Conservation (phyloP, 495 filamentous ascomycete species). For the Neurospora sp. region DNA sequence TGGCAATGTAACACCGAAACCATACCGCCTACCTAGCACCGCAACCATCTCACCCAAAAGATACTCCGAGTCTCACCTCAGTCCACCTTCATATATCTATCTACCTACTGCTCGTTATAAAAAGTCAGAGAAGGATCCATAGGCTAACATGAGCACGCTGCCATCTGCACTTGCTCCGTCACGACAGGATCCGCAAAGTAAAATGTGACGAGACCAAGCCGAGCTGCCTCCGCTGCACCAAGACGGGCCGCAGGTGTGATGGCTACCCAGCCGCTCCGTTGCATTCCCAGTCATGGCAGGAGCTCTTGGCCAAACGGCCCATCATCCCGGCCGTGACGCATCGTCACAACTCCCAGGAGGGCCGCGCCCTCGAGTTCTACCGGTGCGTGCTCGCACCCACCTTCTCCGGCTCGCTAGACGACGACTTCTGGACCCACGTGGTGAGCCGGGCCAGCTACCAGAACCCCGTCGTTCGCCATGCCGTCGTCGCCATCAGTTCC, state of each 20-base stretch:
- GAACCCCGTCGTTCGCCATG: slow-evolving; percentile 47
- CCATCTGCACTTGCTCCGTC: neutral
- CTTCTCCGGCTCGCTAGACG: slow-evolving; percentile 33
- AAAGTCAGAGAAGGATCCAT: neutral
- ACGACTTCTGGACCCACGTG: slow-evolving; percentile 42
- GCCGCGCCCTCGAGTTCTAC: slow-evolving; percentile 35
- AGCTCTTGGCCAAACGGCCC: slow-evolving; percentile 15
- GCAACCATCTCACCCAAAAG: neutral
- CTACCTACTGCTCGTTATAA: neutral
- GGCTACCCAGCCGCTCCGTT: slow-evolving; percentile 17
- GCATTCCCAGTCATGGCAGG: slow-evolving; percentile 12
- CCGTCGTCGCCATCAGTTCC: slow-evolving; percentile 35
- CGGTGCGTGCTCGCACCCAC: slow-evolving; percentile 25
- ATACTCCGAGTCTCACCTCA: neutral
- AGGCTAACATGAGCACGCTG: neutral
- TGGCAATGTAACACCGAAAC: neutral
- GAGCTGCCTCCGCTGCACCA: slow-evolving; percentile 19
- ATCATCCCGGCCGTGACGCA: slow-evolving; percentile 13
- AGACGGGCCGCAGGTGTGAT: slow-evolving; percentile 20
- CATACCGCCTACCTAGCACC: neutral
- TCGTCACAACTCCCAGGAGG: slow-evolving; percentile 16
- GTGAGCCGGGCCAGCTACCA: slow-evolving; percentile 39
- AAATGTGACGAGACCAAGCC: slow-evolving; percentile 32
- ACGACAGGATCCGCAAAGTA: slow-evolving; percentile 19
- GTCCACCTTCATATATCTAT: neutral